Base-by-base conservation (phyloP, 2,329 filamentous ascomycete species). In the Penicillium sclerotigenum region DNA sequence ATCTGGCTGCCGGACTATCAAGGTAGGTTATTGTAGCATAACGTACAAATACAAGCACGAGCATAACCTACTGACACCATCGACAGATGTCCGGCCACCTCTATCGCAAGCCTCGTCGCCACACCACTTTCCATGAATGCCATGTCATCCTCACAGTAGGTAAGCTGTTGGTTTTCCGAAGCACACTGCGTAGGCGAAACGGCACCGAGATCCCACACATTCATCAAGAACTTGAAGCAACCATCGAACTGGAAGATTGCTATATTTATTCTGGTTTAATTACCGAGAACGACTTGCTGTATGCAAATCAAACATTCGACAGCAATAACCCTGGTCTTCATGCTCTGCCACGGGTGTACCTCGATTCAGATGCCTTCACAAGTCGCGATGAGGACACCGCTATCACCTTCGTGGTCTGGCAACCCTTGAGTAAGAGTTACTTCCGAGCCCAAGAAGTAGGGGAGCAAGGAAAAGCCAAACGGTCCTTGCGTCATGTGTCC, bases 391-490 rank as follows among this genome's bases (percentile, higher is more conserved):
- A 87, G 63, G 85, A 87, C 63, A 80, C 81, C n/a, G 84, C 85
- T 73, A 85, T 83, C 0, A 85, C 82, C 2, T 87, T 87, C 65
- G 84, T 87, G n/a, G 75, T 87, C 40, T 87, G 85, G 85, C 81
- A 85, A 61, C 81, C 81, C 36, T 77, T 80, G 59, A 78, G 75
- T 57, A 85, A 83, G 64, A 79, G 77, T 9, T 80, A 82, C 64
- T 86, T 87, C 66, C 73, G 73, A 46, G 75, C 72, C 5, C 69
- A 67, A n/a, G 71, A 77, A 57, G 64, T 70, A n/a, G 67, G 70
- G 22, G 68, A 72, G 24, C 65, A 72, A 55, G 73, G 77, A 34
- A 68, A 73, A 49, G 73, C 70, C 24, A 77, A 77, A 24, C 79
- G 77, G 55, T 72, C 74, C 16, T 71, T 87, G 55, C 84, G 80